phyloP scores from a whole-genome alignment of 495 filamentous ascomycete genomes.

The Podospora bellae-mahoneyi region DNA sequence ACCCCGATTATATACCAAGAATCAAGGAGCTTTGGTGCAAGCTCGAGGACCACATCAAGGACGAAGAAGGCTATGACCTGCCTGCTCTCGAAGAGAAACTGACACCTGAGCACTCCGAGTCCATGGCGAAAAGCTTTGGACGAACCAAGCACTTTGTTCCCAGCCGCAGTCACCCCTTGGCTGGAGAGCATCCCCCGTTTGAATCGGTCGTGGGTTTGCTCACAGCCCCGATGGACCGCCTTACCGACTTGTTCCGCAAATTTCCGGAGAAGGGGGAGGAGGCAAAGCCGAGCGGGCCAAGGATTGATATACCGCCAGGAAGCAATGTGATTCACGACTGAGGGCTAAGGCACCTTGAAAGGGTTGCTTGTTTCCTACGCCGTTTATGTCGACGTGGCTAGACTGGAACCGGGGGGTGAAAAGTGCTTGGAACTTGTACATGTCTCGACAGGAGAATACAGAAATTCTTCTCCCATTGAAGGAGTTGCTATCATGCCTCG shows the following conservation, averaged over 20 bases:
- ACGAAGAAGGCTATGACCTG: constrained; percentile 13
- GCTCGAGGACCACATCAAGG: constrained; percentile 11
- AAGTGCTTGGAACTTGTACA: not conserved
- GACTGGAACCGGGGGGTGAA: not conserved
- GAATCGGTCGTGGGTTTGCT: constrained; percentile 13
- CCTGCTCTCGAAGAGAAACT: constrained; percentile 13
- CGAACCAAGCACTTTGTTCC: constrained; percentile 11
- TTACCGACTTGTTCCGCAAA: constrained; percentile 9
- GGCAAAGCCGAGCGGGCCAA: not conserved
- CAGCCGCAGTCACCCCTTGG: constrained; percentile 3
- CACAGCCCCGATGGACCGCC: not conserved
- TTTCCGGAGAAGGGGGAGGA: constrained; percentile 5
- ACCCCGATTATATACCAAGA: constrained; percentile 6
- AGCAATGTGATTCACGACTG: not conserved
- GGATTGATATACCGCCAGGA: constrained; percentile 1
- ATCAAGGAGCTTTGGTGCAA: constrained; percentile 11
- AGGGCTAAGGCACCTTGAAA: not conserved
- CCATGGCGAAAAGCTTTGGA: constrained; percentile 6
- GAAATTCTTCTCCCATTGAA: not conserved
- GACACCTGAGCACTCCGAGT: constrained; percentile 3
- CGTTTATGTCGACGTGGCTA: not conserved
- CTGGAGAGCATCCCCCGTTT: constrained; percentile 8
- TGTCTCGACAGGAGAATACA: not conserved
- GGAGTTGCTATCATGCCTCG: too few species aligned
- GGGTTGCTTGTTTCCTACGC: not conserved